These are phyloP conservation scores for Rubus parviflorus DNA, from an alignment of 306 rosid genomes.

Conservation along the genomic window DNA sequence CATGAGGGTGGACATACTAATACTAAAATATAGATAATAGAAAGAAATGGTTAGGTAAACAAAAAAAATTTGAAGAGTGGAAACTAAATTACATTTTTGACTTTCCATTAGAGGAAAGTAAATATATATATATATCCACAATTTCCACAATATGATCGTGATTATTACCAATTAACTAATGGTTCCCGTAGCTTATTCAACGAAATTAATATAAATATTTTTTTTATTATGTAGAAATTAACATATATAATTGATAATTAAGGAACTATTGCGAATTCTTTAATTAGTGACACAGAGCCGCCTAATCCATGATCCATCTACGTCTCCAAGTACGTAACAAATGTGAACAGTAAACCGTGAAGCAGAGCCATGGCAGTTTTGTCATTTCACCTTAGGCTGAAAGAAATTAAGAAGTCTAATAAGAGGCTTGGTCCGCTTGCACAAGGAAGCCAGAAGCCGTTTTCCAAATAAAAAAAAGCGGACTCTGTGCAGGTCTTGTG, in stretches of 20 bases:
- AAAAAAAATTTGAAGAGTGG: not conserved
- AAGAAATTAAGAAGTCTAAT: not conserved
- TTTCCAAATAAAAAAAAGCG: not conserved
- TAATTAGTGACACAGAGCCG: not conserved
- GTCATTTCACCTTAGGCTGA: not conserved
- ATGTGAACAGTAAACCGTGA: not conserved
- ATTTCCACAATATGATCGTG: too few species aligned
- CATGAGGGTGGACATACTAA: not conserved
- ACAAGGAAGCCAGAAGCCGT: slow-evolving; percentile 8
- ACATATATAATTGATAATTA: not conserved
- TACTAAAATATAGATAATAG: too few species aligned
- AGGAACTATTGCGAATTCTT: not conserved
- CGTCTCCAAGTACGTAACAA: not conserved
- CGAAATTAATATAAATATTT: too few species aligned
- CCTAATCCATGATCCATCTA: not conserved
- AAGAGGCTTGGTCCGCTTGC: not conserved
- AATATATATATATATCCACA: too few species aligned
- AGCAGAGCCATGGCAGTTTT: not conserved
- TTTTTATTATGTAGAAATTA: too few species aligned
- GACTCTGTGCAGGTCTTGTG: slow-evolving; percentile 27
- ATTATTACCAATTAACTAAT: too few species aligned
- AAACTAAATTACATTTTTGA: not conserved
- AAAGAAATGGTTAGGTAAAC: not conserved
- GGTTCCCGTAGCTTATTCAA: too few species aligned
- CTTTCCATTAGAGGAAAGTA: too few species aligned